These are phyloP conservation scores for Poterioochromonas sp. DNA, from an alignment of 352 stramenopile genomes.

Conservation along the genomic window DNA sequence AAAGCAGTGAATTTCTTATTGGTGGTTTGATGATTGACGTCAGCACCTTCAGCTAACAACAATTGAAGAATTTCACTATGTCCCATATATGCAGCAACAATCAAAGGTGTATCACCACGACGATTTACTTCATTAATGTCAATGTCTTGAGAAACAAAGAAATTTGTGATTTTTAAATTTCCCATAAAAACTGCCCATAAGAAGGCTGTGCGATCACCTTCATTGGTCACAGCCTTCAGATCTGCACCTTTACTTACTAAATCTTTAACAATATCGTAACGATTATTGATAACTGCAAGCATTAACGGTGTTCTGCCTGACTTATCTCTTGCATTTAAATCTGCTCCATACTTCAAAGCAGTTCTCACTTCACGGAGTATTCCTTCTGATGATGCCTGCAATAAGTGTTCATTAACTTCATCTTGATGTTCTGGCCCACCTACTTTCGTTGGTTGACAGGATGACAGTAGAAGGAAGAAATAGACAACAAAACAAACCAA, in stretches of 20 bases:
- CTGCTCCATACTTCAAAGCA: too few species aligned
- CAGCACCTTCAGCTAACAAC: background rate
- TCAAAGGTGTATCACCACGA: conserved; percentile 9
- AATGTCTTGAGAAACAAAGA: background rate
- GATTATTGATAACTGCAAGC: background rate
- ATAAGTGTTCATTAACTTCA: too few species aligned
- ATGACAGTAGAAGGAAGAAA: too few species aligned
- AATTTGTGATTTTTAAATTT: background rate
- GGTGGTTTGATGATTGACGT: background rate
- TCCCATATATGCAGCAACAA: background rate
- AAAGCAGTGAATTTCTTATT: background rate
- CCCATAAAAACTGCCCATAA: background rate
- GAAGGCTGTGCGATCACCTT: background rate
- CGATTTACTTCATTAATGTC: background rate
- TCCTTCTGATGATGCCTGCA: too few species aligned
- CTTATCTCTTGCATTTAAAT: too few species aligned
- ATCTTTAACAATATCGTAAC: background rate
- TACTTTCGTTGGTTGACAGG: too few species aligned
- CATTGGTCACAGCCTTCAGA: background rate
- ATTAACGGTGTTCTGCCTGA: background rate
- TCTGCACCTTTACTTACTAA: background rate
- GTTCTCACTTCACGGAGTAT: too few species aligned
- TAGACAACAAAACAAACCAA: too few species aligned
- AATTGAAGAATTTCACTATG: background rate
- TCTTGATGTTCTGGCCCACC: too few species aligned